Evolutionary conservation across 495 filamentous ascomycete species (phyloP), one percentile per base, ranked within the genome.

Genomic region (Penicillium dipodomyicola): DNA sequence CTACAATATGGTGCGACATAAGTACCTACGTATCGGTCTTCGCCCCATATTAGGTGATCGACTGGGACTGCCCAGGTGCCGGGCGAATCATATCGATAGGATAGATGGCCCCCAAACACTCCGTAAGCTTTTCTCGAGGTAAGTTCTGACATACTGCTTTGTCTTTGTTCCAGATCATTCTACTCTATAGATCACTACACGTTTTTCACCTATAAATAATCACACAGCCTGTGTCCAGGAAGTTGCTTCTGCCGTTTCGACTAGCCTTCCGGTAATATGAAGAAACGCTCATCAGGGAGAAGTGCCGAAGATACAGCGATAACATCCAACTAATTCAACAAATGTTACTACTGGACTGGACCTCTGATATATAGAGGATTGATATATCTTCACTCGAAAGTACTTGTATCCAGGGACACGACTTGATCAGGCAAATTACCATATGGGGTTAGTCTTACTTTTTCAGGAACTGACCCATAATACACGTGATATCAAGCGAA

Each of bases 401-500:
- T 42, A 0, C 22, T 22, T 22, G 22, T 23, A 5, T 14, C 23
- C 6, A 25, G 4, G 5, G 23, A 25, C 23, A 3, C 1, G 30
- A 33, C 11, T 4, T 8, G 4, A 22, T 8, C 42, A 46, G 25
- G 23, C 25, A 5, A 33, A 48, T 12, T 48, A 33, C 43, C 43
- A 0, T 9, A 45, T 45, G 7, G 5, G 43, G 43, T 45, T 45
- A 45, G 22, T 22, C 20, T 14, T 8, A 43, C 41, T 23, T 43
- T 15, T 23, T 10, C 23, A 27, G 23, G 23, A 46, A 30, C 15
- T 30, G 45, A 2, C 27, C 45, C 45, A 49, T 17, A 49, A 12
- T 49, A 14, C 47, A 49, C 47, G 47, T 49, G 47, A 49, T 20
- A 35, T 37, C 30, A 49, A 49, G 47, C 47, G 47, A 49, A 37